These are phyloP conservation scores for Pseudogymnoascus sp. DNA, from an alignment of 2,329 filamentous ascomycete genomes.

Conservation along the genomic window DNA sequence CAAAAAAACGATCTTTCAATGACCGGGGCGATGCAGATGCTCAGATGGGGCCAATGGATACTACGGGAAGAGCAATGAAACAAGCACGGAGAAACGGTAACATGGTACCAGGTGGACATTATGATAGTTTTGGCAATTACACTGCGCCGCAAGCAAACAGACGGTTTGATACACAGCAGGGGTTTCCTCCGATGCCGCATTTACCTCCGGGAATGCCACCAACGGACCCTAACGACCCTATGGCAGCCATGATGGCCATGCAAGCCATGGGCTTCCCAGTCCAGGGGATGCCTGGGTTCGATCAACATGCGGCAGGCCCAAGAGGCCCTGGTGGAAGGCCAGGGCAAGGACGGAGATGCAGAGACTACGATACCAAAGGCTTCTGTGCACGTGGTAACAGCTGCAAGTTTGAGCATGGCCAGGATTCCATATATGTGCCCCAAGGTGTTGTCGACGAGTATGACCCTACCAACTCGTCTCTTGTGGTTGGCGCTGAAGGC, in stretches of 20 bases:
- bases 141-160: slow-evolving; percentile 13
- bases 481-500: slow-evolving; percentile 28
- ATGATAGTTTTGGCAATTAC: slow-evolving; percentile 29
- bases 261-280: slow-evolving; percentile 49
- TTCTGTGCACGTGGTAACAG: slow-evolving; percentile 61
- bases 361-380: slow-evolving; percentile 66
- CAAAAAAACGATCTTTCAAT: slow-evolving; percentile 49
- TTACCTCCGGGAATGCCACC: slow-evolving; percentile 34
- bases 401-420: slow-evolving; percentile 65
- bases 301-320: slow-evolving; percentile 23
- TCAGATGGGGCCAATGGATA: slow-evolving; percentile 27
- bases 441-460: slow-evolving; percentile 42
- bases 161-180: slow-evolving; percentile 12
- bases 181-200: slow-evolving; percentile 20
- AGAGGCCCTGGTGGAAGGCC: slow-evolving; percentile 15
- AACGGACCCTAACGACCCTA: slow-evolving; percentile 53
- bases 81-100: slow-evolving; percentile 50
- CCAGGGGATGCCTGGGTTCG: slow-evolving; percentile 35
- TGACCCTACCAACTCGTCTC: slow-evolving; percentile 49
- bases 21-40: slow-evolving; percentile 43
- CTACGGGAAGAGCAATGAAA: slow-evolving; percentile 46
- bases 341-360: slow-evolving; percentile 41
- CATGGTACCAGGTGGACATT: slow-evolving; percentile 32
- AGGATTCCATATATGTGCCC: slow-evolving; percentile 40
- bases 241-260: slow-evolving; percentile 57